Conservation (phyloP, 176 grass and related monocot species). For the Rhynchospora breviuscula region DNA sequence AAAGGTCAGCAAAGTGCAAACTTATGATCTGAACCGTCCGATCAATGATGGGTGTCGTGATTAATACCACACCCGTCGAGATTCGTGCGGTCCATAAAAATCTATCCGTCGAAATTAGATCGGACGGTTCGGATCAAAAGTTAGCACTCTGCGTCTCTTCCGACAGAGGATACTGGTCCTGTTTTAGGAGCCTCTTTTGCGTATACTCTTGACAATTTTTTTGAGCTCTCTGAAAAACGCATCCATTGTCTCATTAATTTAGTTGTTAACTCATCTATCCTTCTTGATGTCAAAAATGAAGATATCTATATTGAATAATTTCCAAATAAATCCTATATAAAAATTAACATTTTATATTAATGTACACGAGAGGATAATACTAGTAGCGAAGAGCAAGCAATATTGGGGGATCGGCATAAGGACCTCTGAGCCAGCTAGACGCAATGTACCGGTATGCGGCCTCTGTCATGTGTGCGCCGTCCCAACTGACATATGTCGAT, state of each 20-base stretch:
- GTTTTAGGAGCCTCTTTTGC: no score
- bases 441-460: slow-evolving; percentile 61
- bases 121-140: no score
- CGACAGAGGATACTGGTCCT: no score
- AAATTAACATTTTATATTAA: background rate
- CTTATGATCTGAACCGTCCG: no score
- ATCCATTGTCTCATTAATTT: background rate
- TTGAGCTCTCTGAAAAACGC: no score
- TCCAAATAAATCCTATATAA: background rate
- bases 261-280: background rate
- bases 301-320: background rate
- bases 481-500: slow-evolving; percentile 57
- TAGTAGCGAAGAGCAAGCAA: slow-evolving; percentile 6
- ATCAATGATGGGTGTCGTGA: no score
- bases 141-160: no score
- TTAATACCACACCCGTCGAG: no score
- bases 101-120: no score
- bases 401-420: slow-evolving; percentile 55
- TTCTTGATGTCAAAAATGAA: background rate
- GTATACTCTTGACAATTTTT: no score
- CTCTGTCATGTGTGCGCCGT: slow-evolving; percentile 82
- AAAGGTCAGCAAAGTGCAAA: no score
- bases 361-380: background rate
- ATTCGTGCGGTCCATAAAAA: no score
- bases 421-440: slow-evolving; percentile 57